Percentiles rank a stretch among this genome's conserved stretches.
phyloP scores from a whole-genome alignment of 495 filamentous ascomycete genomes.

The Aspergillus hancockii region DNA sequence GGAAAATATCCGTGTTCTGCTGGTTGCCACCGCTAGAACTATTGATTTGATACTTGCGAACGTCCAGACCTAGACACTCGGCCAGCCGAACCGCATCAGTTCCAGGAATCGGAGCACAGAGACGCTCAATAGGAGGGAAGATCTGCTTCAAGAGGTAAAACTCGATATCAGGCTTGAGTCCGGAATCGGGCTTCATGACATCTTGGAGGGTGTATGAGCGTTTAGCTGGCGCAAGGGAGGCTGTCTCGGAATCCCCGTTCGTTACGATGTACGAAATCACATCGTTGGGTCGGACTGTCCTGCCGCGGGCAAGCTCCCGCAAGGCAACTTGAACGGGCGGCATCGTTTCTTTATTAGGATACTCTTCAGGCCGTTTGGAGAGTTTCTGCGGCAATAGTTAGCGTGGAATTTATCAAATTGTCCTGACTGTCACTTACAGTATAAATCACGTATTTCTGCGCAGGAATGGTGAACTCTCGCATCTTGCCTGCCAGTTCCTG shows the following conservation, averaged over 20 bases:
- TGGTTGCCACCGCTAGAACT: slow-evolving; percentile 55
- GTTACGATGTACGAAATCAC: slow-evolving; percentile 96
- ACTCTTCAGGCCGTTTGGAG: slow-evolving; percentile 88
- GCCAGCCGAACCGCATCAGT: slow-evolving; percentile 87
- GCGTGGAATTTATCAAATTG: not conserved
- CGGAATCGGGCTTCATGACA: slow-evolving; percentile 72
- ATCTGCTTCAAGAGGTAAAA: slow-evolving; percentile 99
- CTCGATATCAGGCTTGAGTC: slow-evolving; percentile 81
- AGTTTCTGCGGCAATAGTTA: slow-evolving; percentile 61
- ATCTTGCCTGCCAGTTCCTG: slow-evolving; percentile 79
- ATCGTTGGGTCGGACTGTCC: slow-evolving; percentile 84
- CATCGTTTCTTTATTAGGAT: slow-evolving; percentile 90
- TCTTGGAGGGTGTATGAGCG: slow-evolving; percentile 86
- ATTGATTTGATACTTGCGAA: slow-evolving; percentile 78
- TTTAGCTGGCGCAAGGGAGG: slow-evolving; percentile 71
- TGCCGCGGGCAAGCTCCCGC: slow-evolving; percentile 82
- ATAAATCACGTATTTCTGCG: slow-evolving; percentile 91
- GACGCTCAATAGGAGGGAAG: slow-evolving; percentile 95
- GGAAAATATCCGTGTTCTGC: slow-evolving; percentile 66
- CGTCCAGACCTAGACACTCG: slow-evolving; percentile 90
- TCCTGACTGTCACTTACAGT: slow-evolving; percentile 53
- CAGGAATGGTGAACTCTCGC: slow-evolving; percentile 70
- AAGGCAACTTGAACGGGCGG: slow-evolving; percentile 97
- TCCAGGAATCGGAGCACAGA: slow-evolving; percentile 91
- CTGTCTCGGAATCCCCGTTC: slow-evolving; percentile 66